phyloP scores from a whole-genome alignment of 257 asterid genomes.

The Solanum chmielewskii region DNA sequence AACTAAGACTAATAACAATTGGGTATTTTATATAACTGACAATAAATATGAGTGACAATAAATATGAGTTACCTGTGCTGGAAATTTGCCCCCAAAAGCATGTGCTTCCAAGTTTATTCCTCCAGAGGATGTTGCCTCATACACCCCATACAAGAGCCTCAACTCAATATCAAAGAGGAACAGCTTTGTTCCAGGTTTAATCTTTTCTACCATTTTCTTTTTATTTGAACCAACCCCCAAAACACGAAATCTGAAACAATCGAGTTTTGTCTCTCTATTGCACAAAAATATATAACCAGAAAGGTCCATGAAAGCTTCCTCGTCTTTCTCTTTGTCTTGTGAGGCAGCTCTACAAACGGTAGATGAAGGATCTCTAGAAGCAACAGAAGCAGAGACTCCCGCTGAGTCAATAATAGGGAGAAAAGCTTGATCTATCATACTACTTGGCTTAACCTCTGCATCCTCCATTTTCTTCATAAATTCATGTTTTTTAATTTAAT shows the following conservation, averaged over 20 bases:
- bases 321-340: conserved; percentile 11
- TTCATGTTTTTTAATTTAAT: background rate
- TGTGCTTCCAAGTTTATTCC: conserved; percentile 52
- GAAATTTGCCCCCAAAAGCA: conserved; percentile 68
- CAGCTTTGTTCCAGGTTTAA: conserved; percentile 57
- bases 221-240: conserved; percentile 59
- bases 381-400: conserved; percentile 1
- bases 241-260: conserved; percentile 65
- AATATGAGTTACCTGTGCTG: conserved; percentile 54
- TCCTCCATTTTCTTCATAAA: conserved; percentile 6
- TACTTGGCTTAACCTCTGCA: background rate
- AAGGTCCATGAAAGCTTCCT: conserved; percentile 7
- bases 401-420: background rate
- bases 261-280: conserved; percentile 42
- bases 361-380: conserved; percentile 7
- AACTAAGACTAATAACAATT: background rate
- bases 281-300: conserved; percentile 75
- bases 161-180: conserved; percentile 55
- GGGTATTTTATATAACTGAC: background rate
- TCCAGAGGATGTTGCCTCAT: conserved; percentile 62
- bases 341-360: conserved; percentile 9
- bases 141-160: conserved; percentile 66
- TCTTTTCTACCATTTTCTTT: conserved; percentile 38
- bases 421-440: background rate
- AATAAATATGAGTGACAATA: background rate